Evolutionary conservation across 1,139 yeast genomes (phyloP), one percentile per base, ranked within the genome.

Genomic region (Saccharomycopsis crataegensis): DNA sequence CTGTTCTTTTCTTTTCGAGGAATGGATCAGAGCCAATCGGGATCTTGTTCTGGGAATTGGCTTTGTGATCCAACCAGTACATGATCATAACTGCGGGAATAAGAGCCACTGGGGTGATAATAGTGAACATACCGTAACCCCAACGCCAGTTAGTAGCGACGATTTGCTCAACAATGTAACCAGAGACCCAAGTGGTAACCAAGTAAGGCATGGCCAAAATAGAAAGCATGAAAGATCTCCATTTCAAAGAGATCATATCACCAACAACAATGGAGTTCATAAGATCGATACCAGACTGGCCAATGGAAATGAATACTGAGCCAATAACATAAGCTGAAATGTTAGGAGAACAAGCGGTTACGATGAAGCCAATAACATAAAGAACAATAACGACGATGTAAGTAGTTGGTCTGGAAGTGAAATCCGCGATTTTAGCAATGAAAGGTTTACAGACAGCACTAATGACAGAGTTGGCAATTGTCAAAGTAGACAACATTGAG

Each of bases 121-220:
- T 68, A 36, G 69, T 65, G 59, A 69, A 70, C 73, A 70, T 69
- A 52, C 74, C 74, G 56, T 67, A 70, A 47, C 73, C 74, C 74
- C 74, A 70, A 63, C 73, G 65, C 74, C 74, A 70, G 55, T 67
- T 68, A 33, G 52, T 43, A n/a, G 56, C 57, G n/a, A 65, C 56
- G 22, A 70, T 59, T 16, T 67, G 63, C 2, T 64, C 60, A 17
- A 65, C 71, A 52, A 70, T 68, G 22, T 62, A 62, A 22, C 71
- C 71, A 5, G 71, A 60, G 51, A 68, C 62, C 74, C 74, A 70
- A 14, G 66, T 60, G 45, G 65, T 68, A 49, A 67, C 62, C 46
- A 70, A 52, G 49, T 63, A 68, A 31, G 73, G 73, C 6, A 66
- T 56, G 1, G 70, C 50, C 11, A 69, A 56, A 5, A 68, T 43